Base-by-base conservation (phyloP, 106 monocot species). In the Dendrobium chrysotoxum region DNA sequence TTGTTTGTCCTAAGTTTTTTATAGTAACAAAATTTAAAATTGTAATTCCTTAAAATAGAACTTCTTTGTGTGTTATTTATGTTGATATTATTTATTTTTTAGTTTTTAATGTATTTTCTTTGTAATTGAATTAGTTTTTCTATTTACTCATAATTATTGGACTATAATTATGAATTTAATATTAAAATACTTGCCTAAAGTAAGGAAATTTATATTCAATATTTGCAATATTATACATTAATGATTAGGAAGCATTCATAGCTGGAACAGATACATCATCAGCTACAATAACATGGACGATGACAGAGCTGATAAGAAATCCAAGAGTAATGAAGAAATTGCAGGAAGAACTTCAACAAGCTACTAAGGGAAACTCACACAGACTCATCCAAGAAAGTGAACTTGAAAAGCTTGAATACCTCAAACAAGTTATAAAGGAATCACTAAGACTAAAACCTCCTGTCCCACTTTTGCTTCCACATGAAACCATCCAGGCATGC, bases 381-480 rank as follows among this genome's bases (percentile, higher is more conserved):
- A 44, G 44, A 17, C 5, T 57, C 16, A 79, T 83, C 5, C 53
- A 79, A 28, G 80, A 83, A 31, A 28, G 16, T 0, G 53, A 82
- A 7, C 42, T 86, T 7, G 64, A 82, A 16, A 58, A 80, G 7
- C 74, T 86, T 16, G 9, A 28, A 0, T 83, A 86, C 28, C 28
- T 86, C n/a, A 82, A 82, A 38, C 40, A 17, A 1, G 79, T 76
- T 21, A 67, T 86, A 25, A 86, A 86, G 45, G 86, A 86, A 64
- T 35, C 79, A 0, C 11, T 86, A 5, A 65, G 82, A 26, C 61
- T 79, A 16, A 82, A 77, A 53, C 75, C 82, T 53, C 65, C 79
- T n/a, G n/a, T n/a, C n/a, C n/a, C n/a, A n/a, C n/a, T n/a, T 6
- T 53, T 86, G 1, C 18, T 82, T 15, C 82, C 86, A 4, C 53